Evolutionary conservation across 306 rosid genomes (phyloP).

Genomic region (Alnus rubra): DNA sequence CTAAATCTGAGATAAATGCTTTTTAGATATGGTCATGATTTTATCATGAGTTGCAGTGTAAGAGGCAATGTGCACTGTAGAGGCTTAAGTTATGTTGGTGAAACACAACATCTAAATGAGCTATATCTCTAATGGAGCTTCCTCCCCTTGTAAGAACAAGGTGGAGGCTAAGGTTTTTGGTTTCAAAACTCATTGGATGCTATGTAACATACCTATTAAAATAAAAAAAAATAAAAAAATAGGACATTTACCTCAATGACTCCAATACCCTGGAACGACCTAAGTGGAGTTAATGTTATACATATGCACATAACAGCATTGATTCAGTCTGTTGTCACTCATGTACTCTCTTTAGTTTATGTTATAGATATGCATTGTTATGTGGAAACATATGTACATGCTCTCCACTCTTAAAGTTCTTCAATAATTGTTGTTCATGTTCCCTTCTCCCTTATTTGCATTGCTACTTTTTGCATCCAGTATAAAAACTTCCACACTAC

Average conservation of each 20-base stretch:
- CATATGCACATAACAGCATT: not conserved
- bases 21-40: too few species aligned
- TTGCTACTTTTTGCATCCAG: too few species aligned
- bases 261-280: not conserved
- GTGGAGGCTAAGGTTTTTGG: not conserved
- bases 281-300: not conserved
- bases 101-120: not conserved
- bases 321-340: not conserved
- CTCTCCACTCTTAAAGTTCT: too few species aligned
- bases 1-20: too few species aligned
- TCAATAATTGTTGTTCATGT: too few species aligned
- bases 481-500: too few species aligned
- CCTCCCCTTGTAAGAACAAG: not conserved
- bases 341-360: too few species aligned
- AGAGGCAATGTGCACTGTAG: not conserved
- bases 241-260: not conserved
- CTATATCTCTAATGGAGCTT: not conserved
- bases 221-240: too few species aligned
- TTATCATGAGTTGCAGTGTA: not conserved
- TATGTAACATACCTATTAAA: not conserved
- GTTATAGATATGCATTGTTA: too few species aligned
- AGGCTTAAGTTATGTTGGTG: not conserved
- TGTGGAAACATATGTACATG: too few species aligned
- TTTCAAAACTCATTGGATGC: not conserved
- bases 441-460: too few species aligned